Conservation (phyloP, 768 basidiomycete genomes). For the Leccinum truebloodii region DNA sequence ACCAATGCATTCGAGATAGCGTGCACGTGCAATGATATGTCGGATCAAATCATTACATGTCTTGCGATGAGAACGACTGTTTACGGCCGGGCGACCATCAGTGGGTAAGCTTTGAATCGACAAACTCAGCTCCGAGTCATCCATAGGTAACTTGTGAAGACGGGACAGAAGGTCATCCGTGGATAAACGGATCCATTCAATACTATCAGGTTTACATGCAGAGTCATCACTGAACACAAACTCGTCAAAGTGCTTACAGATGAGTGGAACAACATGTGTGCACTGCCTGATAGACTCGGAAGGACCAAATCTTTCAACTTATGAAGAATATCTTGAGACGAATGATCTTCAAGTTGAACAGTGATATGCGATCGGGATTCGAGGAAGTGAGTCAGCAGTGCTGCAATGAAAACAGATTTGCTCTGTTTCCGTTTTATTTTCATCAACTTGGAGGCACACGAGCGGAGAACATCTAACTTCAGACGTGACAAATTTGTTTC, state of each 20-base stretch:
- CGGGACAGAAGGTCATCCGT: not conserved
- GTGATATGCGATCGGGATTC: not conserved
- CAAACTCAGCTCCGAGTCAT: not conserved
- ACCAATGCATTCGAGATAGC: not conserved
- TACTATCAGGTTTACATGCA: too few relatives aligned
- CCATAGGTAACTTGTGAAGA: not conserved
- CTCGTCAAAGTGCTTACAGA: not conserved
- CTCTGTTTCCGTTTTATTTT: not conserved
- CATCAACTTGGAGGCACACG: not conserved
- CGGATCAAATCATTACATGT: not conserved
- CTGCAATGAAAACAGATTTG: not conserved
- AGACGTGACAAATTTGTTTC: not conserved
- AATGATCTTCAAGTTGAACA: not conserved
- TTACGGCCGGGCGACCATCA: not conserved
- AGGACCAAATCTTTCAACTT: not conserved
- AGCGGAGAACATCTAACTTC: not conserved
- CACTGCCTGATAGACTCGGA: not conserved
- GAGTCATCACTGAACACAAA: not conserved
- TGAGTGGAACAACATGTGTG: not conserved
- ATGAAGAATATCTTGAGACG: not conserved
- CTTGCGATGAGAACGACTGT: not conserved
- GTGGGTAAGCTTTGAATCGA: not conserved
- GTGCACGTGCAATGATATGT: not conserved
- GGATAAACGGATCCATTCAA: not conserved
- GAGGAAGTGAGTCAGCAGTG: not conserved